Conservation (phyloP, 306 rosid species). For the Castanea sativa region DNA sequence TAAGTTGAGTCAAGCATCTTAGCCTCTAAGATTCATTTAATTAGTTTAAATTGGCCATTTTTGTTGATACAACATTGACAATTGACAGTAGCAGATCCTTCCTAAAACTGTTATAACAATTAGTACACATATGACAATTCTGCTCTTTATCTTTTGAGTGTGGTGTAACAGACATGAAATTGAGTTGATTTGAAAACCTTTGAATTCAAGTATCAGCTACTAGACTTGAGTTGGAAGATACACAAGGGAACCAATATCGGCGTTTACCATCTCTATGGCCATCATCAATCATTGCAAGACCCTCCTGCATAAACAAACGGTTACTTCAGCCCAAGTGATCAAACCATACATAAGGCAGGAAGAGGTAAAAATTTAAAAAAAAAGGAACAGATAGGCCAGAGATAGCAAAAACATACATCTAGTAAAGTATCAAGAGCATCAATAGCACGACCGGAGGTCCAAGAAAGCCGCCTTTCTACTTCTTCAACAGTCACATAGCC, state of each 20-base stretch:
- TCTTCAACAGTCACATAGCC: conserved; percentile 83
- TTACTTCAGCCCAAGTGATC: conserved; percentile 14
- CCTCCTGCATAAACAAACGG: conserved; percentile 59
- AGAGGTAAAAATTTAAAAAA: not conserved
- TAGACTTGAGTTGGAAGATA: conserved; percentile 64
- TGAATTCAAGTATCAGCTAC: conserved; percentile 37
- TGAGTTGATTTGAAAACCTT: conserved; percentile 1
- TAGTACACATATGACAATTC: not conserved
- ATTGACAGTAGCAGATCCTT: no score
- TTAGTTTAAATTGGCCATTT: no score
- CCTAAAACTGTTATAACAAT: not conserved
- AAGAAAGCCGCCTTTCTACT: conserved; percentile 77
- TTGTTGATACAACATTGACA: no score
- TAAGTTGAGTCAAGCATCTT: no score
- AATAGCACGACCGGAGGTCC: conserved; percentile 85
- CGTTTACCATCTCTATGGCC: conserved; percentile 88
- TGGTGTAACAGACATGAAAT: not conserved
- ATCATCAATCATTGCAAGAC: conserved; percentile 97
- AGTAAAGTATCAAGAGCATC: conserved; percentile 91
- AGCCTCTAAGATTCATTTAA: no score
- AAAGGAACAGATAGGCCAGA: not conserved
- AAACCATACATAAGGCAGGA: not conserved
- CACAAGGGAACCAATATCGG: conserved; percentile 92
- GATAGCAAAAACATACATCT: conserved; percentile 50
- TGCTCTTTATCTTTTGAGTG: not conserved